Evolutionary conservation across 2,329 filamentous ascomycete species (phyloP).

Genomic region (Aspergillus bombycis): DNA sequence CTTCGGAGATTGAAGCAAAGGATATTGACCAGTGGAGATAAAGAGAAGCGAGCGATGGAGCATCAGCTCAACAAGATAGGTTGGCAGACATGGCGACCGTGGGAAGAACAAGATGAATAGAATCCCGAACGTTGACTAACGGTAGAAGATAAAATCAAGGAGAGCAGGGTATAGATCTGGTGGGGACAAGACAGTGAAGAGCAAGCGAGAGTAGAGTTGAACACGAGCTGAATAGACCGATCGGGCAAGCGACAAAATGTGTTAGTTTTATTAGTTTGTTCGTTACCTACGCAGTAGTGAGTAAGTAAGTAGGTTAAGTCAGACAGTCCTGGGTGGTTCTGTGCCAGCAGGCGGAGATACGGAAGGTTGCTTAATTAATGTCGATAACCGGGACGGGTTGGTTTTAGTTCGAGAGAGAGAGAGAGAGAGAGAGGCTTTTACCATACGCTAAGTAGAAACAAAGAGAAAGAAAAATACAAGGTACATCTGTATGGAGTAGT

Average conservation of each 20-base stretch:
- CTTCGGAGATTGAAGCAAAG: not conserved
- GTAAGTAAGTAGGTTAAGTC: not conserved
- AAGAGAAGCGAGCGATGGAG: not conserved
- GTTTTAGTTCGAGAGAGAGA: not conserved
- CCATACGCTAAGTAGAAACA: no score
- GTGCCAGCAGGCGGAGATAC: not conserved
- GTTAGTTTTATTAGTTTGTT: not conserved
- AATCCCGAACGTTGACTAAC: not conserved
- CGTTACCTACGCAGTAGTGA: not conserved
- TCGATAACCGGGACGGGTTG: not conserved
- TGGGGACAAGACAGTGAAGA: not conserved
- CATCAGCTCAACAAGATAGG: not conserved
- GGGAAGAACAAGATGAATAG: not conserved
- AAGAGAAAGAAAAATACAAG: no score
- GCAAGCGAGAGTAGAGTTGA: not conserved
- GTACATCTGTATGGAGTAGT: not conserved
- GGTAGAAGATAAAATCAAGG: not conserved
- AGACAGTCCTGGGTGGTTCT: not conserved
- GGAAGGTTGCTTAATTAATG: not conserved
- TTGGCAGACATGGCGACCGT: slow-evolving; percentile 8
- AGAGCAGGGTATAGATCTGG: slow-evolving; percentile 1
- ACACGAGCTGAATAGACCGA: not conserved
- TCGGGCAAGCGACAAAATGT: not conserved
- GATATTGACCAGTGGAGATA: not conserved
- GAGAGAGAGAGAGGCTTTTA: no score